Percentiles rank a stretch among this genome's conserved stretches.
These are phyloP conservation scores for Nyssa sinensis DNA, from an alignment of 148 eudicot genomes.

Conservation along the genomic window DNA sequence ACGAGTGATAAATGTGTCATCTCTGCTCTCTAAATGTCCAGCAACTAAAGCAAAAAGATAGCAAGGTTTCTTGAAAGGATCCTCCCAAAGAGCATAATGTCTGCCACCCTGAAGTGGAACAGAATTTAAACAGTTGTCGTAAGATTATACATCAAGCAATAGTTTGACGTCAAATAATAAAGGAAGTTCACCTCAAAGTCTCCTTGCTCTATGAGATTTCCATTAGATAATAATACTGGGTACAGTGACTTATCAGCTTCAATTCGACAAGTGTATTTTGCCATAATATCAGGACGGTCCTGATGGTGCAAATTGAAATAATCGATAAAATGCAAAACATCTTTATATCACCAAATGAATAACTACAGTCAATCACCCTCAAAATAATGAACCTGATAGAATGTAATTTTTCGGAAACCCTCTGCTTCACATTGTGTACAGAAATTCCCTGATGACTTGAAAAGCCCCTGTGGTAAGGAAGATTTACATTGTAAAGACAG, in stretches of 20 bases:
- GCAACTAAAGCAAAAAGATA: slow-evolving; percentile 98
- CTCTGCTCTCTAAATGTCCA: slow-evolving; percentile 90
- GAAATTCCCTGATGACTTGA: slow-evolving; percentile 86
- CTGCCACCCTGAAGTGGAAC: slow-evolving; percentile 61
- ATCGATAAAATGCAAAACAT: slow-evolving; percentile 3
- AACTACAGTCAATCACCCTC: neutral
- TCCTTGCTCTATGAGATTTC: slow-evolving; percentile 91
- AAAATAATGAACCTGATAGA: slow-evolving; percentile 68
- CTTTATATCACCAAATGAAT: neutral
- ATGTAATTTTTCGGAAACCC: slow-evolving; percentile 96
- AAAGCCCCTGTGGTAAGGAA: slow-evolving; percentile 66
- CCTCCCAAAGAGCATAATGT: slow-evolving; percentile 95
- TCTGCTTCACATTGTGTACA: slow-evolving; percentile 99
- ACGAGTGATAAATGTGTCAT: slow-evolving; percentile 79
- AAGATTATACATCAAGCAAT: slow-evolving; percentile 1
- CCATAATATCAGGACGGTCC: slow-evolving; percentile 99
- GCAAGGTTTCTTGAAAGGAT: slow-evolving; percentile 95
- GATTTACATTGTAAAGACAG: neutral
- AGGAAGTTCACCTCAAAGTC: slow-evolving; percentile 69
- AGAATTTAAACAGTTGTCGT: neutral
- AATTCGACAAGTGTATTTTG: slow-evolving; percentile 86
- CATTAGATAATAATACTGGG: slow-evolving; percentile 89
- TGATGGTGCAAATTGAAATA: slow-evolving; percentile 23
- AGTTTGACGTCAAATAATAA: slow-evolving; percentile 1
- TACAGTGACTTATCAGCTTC: slow-evolving; percentile 91